A percentile compares a stretch with the other conserved stretches of the same genome.
Evolutionary conservation across 164 flowering plant species (phyloP).

Genomic region (Chimonanthus praecox): DNA sequence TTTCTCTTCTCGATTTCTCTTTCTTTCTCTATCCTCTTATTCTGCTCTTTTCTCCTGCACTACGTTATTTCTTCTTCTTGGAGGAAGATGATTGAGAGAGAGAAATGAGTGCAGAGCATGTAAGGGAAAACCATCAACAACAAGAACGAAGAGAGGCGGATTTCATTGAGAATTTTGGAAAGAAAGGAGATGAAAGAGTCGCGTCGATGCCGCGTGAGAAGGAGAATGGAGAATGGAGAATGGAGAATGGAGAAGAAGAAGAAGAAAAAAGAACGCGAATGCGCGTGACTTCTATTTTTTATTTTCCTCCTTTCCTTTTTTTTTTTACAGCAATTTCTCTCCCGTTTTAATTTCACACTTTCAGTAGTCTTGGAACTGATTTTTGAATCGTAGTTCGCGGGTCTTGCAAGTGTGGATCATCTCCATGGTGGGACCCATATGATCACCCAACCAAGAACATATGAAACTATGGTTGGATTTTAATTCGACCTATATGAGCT

Average conservation of each 20-base stretch:
- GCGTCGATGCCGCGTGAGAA: conserved; percentile 3
- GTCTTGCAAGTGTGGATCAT: no score
- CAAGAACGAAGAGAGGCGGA: not conserved
- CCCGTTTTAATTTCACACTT: not conserved
- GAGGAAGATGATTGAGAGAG: not conserved
- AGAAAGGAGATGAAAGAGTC: not conserved
- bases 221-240: not conserved
- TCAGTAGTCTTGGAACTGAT: no score
- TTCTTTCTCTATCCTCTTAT: not conserved
- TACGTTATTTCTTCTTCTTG: not conserved
- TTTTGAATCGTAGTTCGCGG: no score
- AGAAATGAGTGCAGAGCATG: not conserved
- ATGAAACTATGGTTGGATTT: no score
- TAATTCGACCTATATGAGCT: no score
- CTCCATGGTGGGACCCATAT: no score
- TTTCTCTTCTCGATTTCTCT: not conserved
- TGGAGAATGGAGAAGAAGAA: not conserved
- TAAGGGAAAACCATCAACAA: not conserved
- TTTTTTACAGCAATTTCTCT: not conserved
- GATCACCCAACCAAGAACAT: no score
- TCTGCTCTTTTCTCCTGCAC: not conserved
- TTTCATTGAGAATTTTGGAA: not conserved
- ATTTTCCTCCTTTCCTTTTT: not conserved
- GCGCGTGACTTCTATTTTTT: conserved; percentile 1
- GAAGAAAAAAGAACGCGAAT: not conserved